Evolutionary conservation across 257 asterid genomes (phyloP).

Genomic region (Salvia miltiorrhiza): DNA sequence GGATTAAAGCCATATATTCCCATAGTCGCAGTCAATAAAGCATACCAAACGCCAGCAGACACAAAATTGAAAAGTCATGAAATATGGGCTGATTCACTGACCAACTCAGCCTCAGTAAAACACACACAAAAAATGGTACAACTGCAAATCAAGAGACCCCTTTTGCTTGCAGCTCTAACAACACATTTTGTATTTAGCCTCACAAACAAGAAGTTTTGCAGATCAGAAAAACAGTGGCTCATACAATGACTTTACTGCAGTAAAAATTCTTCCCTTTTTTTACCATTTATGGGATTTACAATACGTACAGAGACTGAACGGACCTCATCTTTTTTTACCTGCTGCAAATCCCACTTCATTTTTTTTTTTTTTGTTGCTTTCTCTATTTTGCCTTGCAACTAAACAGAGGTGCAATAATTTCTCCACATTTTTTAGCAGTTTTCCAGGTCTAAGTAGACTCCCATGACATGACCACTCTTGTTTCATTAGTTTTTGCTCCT

Average conservation of each 20-base stretch:
- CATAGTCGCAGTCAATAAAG: slow-evolving; percentile 39
- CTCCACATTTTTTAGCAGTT: slow-evolving; percentile 17
- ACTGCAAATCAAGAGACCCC: background rate
- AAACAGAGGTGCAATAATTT: slow-evolving; percentile 29
- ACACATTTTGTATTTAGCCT: background rate
- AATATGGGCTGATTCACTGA: slow-evolving; percentile 32
- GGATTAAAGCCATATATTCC: slow-evolving; percentile 32
- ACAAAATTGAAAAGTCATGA: slow-evolving; percentile 25
- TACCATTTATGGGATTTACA: slow-evolving; percentile 31
- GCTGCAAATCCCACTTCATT: slow-evolving; percentile 29
- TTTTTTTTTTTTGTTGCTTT: background rate
- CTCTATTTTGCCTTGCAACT: slow-evolving; percentile 9
- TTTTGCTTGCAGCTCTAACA: slow-evolving; percentile 13
- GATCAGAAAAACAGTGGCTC: background rate
- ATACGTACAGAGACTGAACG: slow-evolving; percentile 20
- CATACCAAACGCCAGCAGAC: slow-evolving; percentile 26
- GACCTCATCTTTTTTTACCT: background rate
- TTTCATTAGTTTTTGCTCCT: background rate
- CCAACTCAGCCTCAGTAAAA: slow-evolving; percentile 18
- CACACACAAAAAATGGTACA: background rate
- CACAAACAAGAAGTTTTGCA: slow-evolving; percentile 10
- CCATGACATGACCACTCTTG: slow-evolving; percentile 1
- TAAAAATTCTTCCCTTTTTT: slow-evolving; percentile 2
- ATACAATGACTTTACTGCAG: slow-evolving; percentile 10
- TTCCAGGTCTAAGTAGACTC: slow-evolving; percentile 22